These are phyloP conservation scores for Septoria petroselini DNA, from an alignment of 2,329 filamentous ascomycete genomes.

Conservation along the genomic window DNA sequence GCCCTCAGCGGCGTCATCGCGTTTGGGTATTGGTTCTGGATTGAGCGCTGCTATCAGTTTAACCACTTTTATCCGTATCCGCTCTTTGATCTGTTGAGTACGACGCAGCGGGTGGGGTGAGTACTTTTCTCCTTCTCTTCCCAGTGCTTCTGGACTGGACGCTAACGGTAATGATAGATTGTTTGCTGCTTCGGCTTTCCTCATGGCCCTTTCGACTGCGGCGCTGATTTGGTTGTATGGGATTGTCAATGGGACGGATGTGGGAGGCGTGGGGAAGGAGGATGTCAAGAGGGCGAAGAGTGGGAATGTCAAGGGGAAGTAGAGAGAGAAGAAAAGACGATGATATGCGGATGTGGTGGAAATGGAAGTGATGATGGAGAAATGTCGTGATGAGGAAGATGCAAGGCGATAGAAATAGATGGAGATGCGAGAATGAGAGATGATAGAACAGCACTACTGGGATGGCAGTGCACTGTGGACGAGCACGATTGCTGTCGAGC, in stretches of 20 bases:
- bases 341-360: too few species aligned
- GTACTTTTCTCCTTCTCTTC: too few species aligned
- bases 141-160: too few species aligned
- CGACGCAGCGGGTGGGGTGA: conserved; percentile 58
- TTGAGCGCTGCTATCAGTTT: conserved; percentile 65
- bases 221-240: conserved; percentile 68
- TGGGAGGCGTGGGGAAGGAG: conserved; percentile 17
- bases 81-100: conserved; percentile 68
- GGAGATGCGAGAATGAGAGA: too few species aligned
- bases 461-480: too few species aligned
- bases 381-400: too few species aligned
- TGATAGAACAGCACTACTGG: too few species aligned
- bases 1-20: conserved; percentile 58
- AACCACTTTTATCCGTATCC: conserved; percentile 84
- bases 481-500: too few species aligned
- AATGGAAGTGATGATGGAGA: too few species aligned
- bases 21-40: conserved; percentile 72
- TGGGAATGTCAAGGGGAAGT: conserved; percentile 32
- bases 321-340: too few species aligned
- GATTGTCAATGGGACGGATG: conserved; percentile 56
- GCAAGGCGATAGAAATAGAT: too few species aligned
- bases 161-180: too few species aligned
- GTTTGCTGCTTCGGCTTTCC: conserved; percentile 48
- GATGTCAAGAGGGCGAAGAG: conserved; percentile 23
- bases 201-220: conserved; percentile 70